Evolutionary conservation across 148 eudicot genomes (phyloP), one percentile per base, ranked within the genome.

Genomic region (Vaccinium myrtillus): DNA sequence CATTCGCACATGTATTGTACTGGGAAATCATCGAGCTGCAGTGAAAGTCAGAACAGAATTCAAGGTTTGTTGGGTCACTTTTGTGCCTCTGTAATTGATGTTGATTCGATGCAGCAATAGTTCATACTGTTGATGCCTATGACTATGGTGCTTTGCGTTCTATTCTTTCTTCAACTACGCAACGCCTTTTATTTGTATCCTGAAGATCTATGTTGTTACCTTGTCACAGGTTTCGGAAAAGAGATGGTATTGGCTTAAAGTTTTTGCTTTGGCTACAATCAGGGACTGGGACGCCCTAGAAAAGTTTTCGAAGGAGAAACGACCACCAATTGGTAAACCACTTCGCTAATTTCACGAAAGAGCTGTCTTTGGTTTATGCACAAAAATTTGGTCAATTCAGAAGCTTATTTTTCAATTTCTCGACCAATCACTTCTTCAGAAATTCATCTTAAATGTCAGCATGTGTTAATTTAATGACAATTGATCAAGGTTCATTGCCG

Each of bases 221-320:
- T 85, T 86, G 58, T 84, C 70, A 81, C 88, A 97, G 99, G 98
- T 97, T 86, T 90, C 99, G 27, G 99, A 97, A 84, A 97, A 95
- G 86, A 88, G 96, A 82, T 97, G 99, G 98, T 95, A 97, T 89
- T 97, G 99, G 99, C 96, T 97, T 69, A 97, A 97, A 88, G 95
- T 92, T 80, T 95, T 97, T 89, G 98, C 99, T 56, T 89, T 95
- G 91, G 98, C 98, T 84, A 97, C 99, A 75, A 95, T 85, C 65
- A 89, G 98, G 85, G 98, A 97, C 56, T 97, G 99, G 99, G 95
- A 91, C 88, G 95, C 95, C 84, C 88, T 97, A 81, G 99, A 97
- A 85, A 97, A 93, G 88, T 97, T 97, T 84, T 94, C 99, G 30
- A 97, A 94, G 91, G 99, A 97, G 90, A 97, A 92, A 89, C 89